Conservation (phyloP, 345 rosid species). For the Iberis pinnata region DNA sequence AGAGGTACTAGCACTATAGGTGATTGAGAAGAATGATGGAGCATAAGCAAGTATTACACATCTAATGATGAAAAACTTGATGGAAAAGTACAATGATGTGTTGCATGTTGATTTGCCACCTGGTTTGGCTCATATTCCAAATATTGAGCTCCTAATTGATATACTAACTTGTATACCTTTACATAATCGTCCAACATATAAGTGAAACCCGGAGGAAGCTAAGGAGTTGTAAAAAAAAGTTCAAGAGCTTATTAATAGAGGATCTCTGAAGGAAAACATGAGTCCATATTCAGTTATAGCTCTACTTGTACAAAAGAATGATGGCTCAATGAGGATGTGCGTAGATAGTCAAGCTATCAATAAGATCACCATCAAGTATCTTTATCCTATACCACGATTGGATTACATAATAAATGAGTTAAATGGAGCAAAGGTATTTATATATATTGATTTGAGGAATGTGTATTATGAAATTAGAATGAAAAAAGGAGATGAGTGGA, state of each 20-base stretch:
- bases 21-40: neutral
- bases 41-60: neutral
- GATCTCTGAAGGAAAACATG: neutral
- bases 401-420: neutral
- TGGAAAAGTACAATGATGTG: neutral
- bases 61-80: neutral
- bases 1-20: neutral
- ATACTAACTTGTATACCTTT: neutral
- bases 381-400: neutral
- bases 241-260: neutral
- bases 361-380: neutral
- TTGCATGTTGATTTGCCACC: neutral
- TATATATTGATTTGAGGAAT: neutral
- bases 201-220: neutral
- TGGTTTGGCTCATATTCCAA: neutral
- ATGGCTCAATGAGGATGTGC: neutral
- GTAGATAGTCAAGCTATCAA: neutral
- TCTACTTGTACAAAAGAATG: neutral
- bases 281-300: neutral
- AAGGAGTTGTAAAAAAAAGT: neutral
- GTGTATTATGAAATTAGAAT: neutral
- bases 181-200: neutral
- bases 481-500: neutral
- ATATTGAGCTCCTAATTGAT: neutral
- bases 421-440: neutral